Percentiles rank a stretch among this genome's conserved stretches.
phyloP scores from a whole-genome alignment of 2,329 filamentous ascomycete species.

The Rutstroemia sp. region DNA sequence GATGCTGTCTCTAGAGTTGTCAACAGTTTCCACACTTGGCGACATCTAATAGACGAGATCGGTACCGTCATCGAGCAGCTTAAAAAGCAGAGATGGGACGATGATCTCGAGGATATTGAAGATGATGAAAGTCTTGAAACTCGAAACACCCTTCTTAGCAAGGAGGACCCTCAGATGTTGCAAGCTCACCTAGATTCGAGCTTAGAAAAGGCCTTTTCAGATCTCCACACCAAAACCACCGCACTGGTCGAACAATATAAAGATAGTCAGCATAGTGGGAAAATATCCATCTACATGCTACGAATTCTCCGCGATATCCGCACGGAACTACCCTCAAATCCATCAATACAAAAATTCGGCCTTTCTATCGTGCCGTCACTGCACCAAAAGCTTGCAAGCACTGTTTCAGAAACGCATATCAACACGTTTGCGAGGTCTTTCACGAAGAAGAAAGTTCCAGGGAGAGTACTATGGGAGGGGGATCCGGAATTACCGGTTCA shows the following conservation, averaged over 20 bases:
- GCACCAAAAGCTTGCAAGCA: conserved; percentile 51
- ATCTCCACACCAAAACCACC: conserved; percentile 49
- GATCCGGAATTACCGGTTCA: conserved; percentile 67
- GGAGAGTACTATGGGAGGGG: conserved; percentile 73
- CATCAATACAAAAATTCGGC: conserved; percentile 48
- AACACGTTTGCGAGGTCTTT: conserved; percentile 38
- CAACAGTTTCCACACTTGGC: conserved; percentile 64
- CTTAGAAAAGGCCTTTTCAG: conserved; percentile 48
- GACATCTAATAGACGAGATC: conserved; percentile 61
- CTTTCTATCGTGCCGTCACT: conserved; percentile 54
- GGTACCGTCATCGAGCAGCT: conserved; percentile 56
- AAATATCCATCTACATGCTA: conserved; percentile 58
- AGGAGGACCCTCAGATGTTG: conserved; percentile 61
- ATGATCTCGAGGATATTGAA: conserved; percentile 62
- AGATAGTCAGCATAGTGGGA: conserved; percentile 41
- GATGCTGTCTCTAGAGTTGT: conserved; percentile 55
- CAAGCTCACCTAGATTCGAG: conserved; percentile 50
- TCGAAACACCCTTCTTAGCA: conserved; percentile 60
- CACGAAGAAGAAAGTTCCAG: conserved; percentile 44
- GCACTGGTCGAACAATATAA: conserved; percentile 41
- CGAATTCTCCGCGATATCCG: conserved; percentile 70
- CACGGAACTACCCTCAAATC: conserved; percentile 50
- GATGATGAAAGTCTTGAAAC: conserved; percentile 64
- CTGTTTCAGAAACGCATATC: conserved; percentile 44
- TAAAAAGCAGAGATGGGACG: conserved; percentile 64